Conservation (phyloP, 2,329 filamentous ascomycete genomes). For the Ascochyta clinopodiicola region DNA sequence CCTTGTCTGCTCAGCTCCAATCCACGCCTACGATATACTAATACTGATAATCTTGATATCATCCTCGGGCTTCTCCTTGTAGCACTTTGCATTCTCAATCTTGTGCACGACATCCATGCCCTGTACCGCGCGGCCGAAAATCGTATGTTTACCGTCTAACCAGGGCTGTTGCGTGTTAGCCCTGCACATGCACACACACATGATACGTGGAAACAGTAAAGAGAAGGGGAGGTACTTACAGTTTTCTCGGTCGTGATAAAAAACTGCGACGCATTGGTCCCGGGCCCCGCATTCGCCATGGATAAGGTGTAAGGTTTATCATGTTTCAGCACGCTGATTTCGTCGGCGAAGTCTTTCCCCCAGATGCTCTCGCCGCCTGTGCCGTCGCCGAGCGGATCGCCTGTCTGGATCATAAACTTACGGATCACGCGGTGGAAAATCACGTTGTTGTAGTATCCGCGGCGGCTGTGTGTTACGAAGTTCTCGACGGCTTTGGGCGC, state of each 20-base stretch:
- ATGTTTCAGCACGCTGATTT: slow-evolving; percentile 88
- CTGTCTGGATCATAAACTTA: slow-evolving; percentile 97
- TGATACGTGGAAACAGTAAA: too few species aligned
- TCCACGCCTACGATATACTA: slow-evolving; percentile 37
- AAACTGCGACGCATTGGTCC: slow-evolving; percentile 96
- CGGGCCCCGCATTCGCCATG: slow-evolving; percentile 97
- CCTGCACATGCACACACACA: neutral
- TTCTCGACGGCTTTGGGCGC: slow-evolving; percentile 97
- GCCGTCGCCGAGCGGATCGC: slow-evolving; percentile 85
- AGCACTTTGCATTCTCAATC: slow-evolving; percentile 89
- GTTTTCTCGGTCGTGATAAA: slow-evolving; percentile 99
- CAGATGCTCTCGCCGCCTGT: slow-evolving; percentile 92
- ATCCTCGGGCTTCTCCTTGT: slow-evolving; percentile 92
- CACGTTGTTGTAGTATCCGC: slow-evolving; percentile 95
- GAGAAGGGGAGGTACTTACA: slow-evolving; percentile 57
- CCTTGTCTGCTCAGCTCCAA: too few species aligned
- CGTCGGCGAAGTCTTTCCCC: slow-evolving; percentile 91
- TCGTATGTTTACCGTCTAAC: slow-evolving; percentile 95
- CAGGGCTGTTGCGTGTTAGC: slow-evolving; percentile 67
- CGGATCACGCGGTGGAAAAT: slow-evolving; percentile 97
- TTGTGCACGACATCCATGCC: slow-evolving; percentile 93
- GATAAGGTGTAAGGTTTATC: slow-evolving; percentile 96
- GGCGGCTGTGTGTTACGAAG: slow-evolving; percentile 88
- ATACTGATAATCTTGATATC: slow-evolving; percentile 98
- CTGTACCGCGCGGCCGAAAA: slow-evolving; percentile 89